A percentile compares a stretch with the other conserved stretches of the same genome.
phyloP scores from a whole-genome alignment of 139 green algal genomes.

The Coelastrella sp. region DNA sequence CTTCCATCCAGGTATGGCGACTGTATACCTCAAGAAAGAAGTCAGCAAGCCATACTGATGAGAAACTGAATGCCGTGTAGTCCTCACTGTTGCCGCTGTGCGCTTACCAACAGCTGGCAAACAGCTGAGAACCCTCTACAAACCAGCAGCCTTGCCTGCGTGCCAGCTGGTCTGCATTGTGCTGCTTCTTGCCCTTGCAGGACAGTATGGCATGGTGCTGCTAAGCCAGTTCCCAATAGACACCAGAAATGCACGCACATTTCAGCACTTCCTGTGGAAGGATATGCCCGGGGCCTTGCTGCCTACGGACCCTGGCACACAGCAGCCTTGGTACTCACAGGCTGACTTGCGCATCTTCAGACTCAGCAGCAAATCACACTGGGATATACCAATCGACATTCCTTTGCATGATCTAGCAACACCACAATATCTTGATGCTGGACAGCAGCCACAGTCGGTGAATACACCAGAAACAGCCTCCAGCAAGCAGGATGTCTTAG shows the following conservation, averaged over 20 bases:
- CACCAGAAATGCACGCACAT: conserved; percentile 3
- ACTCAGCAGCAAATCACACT: conserved; percentile 40
- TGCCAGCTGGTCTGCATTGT: no score
- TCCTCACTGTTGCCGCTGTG: no score
- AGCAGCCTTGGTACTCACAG: conserved; percentile 31
- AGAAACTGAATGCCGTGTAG: no score
- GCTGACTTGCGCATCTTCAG: conserved; percentile 27
- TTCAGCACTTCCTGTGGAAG: conserved; percentile 39
- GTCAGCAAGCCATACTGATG: no score
- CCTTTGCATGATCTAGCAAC: not conserved
- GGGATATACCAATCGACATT: conserved; percentile 40
- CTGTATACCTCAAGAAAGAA: no score
- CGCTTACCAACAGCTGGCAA: no score
- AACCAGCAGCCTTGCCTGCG: no score
- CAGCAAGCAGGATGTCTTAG: no score
- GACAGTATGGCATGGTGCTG: conserved; percentile 50
- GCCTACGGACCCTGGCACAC: conserved; percentile 23
- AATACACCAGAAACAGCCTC: no score
- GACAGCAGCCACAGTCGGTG: no score
- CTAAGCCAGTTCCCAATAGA: conserved; percentile 38
- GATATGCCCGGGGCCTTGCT: conserved; percentile 43
- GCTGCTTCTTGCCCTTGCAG: no score
- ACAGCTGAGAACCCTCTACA: no score
- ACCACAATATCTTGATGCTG: not conserved
- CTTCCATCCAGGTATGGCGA: conserved; percentile 39